Percentiles rank a stretch among this genome's conserved stretches.
phyloP scores from a whole-genome alignment of 2,329 filamentous ascomycete species.

The Alternaria arbusti region DNA sequence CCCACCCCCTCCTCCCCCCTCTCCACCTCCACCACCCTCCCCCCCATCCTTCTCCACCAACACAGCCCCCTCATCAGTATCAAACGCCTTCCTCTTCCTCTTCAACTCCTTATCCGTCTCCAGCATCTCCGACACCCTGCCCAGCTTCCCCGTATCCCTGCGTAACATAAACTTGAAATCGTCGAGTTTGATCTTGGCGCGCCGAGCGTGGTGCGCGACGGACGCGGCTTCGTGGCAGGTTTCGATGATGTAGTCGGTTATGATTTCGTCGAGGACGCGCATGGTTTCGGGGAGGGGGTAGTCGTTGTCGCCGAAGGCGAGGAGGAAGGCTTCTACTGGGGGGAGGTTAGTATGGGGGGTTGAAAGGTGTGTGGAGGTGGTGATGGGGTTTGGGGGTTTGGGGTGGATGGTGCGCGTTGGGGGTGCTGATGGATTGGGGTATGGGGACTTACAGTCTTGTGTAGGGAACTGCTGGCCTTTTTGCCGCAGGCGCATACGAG shows the following conservation, averaged over 20 bases:
- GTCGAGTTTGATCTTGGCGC: constrained; percentile 97
- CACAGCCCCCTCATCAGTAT: constrained; percentile 69
- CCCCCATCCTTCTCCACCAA: constrained; percentile 45
- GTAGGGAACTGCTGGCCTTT: constrained; percentile 56
- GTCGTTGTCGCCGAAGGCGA: constrained; percentile 78
- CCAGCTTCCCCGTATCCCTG: constrained; percentile 82
- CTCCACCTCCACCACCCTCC: not conserved
- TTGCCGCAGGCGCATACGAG: constrained; percentile 55
- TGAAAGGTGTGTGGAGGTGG: no score
- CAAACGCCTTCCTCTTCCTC: constrained; percentile 77
- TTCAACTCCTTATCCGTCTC: constrained; percentile 89
- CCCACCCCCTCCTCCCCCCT: constrained; percentile 3
- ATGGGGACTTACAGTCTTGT: constrained; percentile 47
- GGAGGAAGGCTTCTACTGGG: constrained; percentile 74
- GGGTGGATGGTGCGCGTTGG: constrained; percentile 3
- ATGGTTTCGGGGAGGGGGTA: constrained; percentile 83
- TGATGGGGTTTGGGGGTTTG: not conserved
- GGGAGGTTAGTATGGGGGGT: constrained; percentile 6
- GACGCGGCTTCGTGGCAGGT: constrained; percentile 89
- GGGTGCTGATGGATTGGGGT: not conserved
- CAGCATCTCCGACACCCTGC: constrained; percentile 86
- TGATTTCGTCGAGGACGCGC: constrained; percentile 88
- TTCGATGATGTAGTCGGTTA: constrained; percentile 92
- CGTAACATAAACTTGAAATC: constrained; percentile 96
- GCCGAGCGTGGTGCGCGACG: constrained; percentile 82